A percentile compares a stretch with the other conserved stretches of the same genome.
Evolutionary conservation across 495 filamentous ascomycete genomes (phyloP).

Genomic region (Aspergillus funiculosus): DNA sequence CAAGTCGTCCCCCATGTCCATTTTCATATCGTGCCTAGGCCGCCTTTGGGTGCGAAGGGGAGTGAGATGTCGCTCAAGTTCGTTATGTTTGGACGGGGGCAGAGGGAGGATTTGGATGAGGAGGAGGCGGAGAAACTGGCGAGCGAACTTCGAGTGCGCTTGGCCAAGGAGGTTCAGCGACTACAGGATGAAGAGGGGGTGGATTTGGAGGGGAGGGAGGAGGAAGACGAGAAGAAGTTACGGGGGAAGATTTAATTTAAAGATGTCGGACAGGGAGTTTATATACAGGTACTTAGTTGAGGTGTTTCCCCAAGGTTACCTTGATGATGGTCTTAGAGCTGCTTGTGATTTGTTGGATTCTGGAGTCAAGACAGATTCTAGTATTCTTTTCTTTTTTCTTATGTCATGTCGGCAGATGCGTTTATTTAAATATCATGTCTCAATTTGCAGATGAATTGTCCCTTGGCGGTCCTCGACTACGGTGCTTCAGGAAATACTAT

Average conservation of each 20-base stretch:
- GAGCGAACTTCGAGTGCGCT: constrained; percentile 51
- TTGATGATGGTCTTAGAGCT: no score
- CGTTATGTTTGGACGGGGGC: constrained; percentile 77
- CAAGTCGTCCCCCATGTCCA: constrained; percentile 90
- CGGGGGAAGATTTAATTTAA: no score
- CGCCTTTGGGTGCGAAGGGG: constrained; percentile 25
- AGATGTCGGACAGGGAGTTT: constrained; percentile 24
- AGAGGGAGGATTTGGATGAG: constrained; percentile 79
- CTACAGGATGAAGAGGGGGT: constrained; percentile 39
- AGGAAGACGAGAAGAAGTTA: constrained; percentile 16
- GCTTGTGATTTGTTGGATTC: no score
- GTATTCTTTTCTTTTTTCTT: not conserved
- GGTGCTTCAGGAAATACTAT: constrained; percentile 14
- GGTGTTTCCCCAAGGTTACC: no score
- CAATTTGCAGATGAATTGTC: not conserved
- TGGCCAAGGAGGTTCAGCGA: constrained; percentile 52
- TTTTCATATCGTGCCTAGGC: constrained; percentile 84
- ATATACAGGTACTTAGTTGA: no score
- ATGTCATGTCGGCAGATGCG: no score
- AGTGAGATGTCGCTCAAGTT: constrained; percentile 51
- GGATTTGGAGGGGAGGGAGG: constrained; percentile 30
- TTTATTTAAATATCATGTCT: no score
- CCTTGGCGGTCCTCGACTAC: not conserved
- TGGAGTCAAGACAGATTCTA: no score
- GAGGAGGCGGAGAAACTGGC: constrained; percentile 68